Conservation (phyloP, 208 protist species). For the Crithidia thermophila region DNA sequence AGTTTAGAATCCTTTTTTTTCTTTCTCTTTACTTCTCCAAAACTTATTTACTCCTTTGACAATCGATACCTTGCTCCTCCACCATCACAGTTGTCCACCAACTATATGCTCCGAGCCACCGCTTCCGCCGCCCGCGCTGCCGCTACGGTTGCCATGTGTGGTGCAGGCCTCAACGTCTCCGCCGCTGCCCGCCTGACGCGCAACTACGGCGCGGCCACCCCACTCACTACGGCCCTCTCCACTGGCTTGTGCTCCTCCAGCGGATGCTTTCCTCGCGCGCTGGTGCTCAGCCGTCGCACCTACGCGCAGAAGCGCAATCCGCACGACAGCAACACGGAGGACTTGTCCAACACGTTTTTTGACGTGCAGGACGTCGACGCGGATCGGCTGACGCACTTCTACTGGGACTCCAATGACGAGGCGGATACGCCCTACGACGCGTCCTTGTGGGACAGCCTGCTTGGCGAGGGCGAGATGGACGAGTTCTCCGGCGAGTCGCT, state of each 20-base stretch:
- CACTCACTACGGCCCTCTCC: too few species aligned
- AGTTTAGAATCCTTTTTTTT: too few species aligned
- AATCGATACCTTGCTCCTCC: too few species aligned
- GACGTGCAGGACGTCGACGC: constrained; percentile 82
- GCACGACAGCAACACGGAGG: constrained; percentile 31
- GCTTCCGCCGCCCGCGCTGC: too few species aligned
- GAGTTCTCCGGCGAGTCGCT: constrained; percentile 37
- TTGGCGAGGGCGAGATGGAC: constrained; percentile 38
- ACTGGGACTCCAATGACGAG: constrained; percentile 68
- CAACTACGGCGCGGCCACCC: too few species aligned
- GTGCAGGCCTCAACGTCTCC: too few species aligned
- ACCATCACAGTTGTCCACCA: too few species aligned
- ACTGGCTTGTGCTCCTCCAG: background rate
- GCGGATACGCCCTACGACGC: constrained; percentile 52
- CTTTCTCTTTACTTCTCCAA: too few species aligned
- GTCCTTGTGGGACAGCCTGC: constrained; percentile 29
- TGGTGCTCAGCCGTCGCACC: background rate
- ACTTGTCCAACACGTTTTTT: constrained; percentile 52
- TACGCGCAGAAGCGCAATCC: constrained; percentile 18
- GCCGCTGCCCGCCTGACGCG: too few species aligned
- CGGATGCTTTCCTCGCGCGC: background rate
- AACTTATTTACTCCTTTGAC: too few species aligned
- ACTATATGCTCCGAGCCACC: too few species aligned
- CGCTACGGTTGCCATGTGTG: too few species aligned
- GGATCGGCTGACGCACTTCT: constrained; percentile 74